Evolutionary conservation across 352 stramenopile genomes (phyloP), one percentile per base, ranked within the genome.

Genomic region (Discostella stelligera): DNA sequence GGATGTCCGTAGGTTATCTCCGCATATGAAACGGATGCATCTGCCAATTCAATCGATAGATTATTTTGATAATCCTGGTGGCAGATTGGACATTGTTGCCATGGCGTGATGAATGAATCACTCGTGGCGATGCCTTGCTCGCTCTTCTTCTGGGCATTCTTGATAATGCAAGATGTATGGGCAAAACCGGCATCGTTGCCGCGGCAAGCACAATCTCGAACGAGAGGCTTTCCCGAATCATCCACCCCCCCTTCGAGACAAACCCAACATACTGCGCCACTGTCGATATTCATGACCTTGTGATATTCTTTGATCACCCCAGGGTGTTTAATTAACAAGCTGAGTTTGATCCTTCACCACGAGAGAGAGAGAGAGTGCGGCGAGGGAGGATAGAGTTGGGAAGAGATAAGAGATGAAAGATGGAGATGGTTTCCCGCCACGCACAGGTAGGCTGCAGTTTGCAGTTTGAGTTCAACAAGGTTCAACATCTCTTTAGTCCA

Each of bases 231-330:
- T 9, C 50, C 50, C 16, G 0, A 3, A n/a, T 71, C 64, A 44
- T 71, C 64, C 9, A n/a, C 48, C 25, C 64, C 64, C 10, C 61
- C 64, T 18, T 71, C 64, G 0, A 71, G n/a, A 37, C 64, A 71
- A 25, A 71, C 64, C 50, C 52, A 69, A 59, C 61, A 69, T 0
- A 20, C 21, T 30, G 50, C 50, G 50, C 18, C 50, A 18, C 27
- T 30, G 18, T 8, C 13, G 14, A 58, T 11, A 44, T 10, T 44
- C 37, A 44, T 44, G 27, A 32, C 27, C 27, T 32, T 32, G 27
- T 32, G 2, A 6, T 2, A 32, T 2, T 32, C 2, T 32, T 32
- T 32, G 27, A 32, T 32, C 27, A 5, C 27, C 27, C 27, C 27
- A 32, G 27, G 27, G 27, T 32, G 27, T 32, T 32, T 32, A 32